These are phyloP conservation scores for Aphanomyces euteiches DNA, from an alignment of 352 stramenopile species.

Conservation along the genomic window DNA sequence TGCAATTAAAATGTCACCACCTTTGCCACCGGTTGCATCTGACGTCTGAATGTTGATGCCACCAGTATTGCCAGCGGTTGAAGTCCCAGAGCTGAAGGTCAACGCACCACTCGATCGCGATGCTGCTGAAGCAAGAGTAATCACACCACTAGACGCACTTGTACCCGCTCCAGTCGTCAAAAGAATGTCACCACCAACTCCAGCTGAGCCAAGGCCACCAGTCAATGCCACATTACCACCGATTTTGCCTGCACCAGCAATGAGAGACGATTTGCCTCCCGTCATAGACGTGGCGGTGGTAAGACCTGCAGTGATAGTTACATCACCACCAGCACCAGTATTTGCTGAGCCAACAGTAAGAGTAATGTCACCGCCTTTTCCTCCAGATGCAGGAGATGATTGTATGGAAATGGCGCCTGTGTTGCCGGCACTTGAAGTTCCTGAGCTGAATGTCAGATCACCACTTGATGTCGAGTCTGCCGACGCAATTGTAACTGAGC, in stretches of 20 bases:
- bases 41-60: slow-evolving; percentile 38
- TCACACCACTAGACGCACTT: slow-evolving; percentile 30
- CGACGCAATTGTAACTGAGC: slow-evolving; percentile 36
- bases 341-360: slow-evolving; percentile 11
- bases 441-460: slow-evolving; percentile 22
- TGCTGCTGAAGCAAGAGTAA: slow-evolving; percentile 33
- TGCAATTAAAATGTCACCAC: slow-evolving; percentile 40
- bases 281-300: slow-evolving; percentile 32
- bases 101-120: slow-evolving; percentile 41
- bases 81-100: slow-evolving; percentile 38
- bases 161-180: slow-evolving; percentile 46
- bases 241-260: slow-evolving; percentile 34
- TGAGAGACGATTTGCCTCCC: slow-evolving; percentile 33
- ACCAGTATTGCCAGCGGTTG: slow-evolving; percentile 39
- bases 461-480: slow-evolving; percentile 32
- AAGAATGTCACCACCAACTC: slow-evolving; percentile 39
- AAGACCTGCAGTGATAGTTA: slow-evolving; percentile 43
- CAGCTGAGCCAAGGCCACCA: slow-evolving; percentile 40
- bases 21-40: slow-evolving; percentile 35
- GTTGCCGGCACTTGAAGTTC: slow-evolving; percentile 10
- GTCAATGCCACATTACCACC: slow-evolving; percentile 37
- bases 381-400: slow-evolving; percentile 22
- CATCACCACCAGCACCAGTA: slow-evolving; percentile 37
- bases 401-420: slow-evolving; percentile 29
- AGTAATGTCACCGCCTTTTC: slow-evolving; percentile 28